A percentile compares a stretch with the other conserved stretches of the same genome.
Evolutionary conservation across 1,139 yeast genomes (phyloP).

Genomic region (Saccharomyces hybrid): DNA sequence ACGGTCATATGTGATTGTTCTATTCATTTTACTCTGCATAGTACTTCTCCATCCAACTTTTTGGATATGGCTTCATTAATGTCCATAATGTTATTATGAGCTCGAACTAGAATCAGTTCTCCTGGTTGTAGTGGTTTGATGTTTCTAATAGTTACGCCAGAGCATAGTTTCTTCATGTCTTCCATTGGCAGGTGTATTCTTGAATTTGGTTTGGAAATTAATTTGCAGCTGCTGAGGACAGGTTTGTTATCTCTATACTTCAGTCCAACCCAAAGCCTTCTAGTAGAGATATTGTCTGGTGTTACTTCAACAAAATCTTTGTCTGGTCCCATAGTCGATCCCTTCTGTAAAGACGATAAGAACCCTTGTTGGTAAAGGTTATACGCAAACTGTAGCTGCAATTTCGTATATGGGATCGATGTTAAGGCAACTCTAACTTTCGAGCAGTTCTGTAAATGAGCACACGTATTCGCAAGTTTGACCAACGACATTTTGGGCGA

Average conservation of each 20-base stretch:
- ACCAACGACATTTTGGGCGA: conserved; percentile 64
- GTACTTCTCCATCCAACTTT: conserved; percentile 65
- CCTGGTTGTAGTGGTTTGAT: conserved; percentile 84
- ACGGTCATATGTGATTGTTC: not conserved
- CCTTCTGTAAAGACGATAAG: conserved; percentile 74
- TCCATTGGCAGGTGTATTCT: conserved; percentile 53
- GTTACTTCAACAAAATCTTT: conserved; percentile 65
- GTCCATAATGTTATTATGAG: conserved; percentile 52
- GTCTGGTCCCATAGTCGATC: conserved; percentile 90
- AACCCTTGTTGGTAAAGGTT: conserved; percentile 90
- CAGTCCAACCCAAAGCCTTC: conserved; percentile 86
- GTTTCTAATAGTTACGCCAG: conserved; percentile 67
- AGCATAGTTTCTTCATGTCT: conserved; percentile 65
- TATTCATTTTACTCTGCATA: conserved; percentile 57
- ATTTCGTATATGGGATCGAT: conserved; percentile 73
- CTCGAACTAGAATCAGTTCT: conserved; percentile 66
- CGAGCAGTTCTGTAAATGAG: conserved; percentile 84
- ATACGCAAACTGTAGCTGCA: conserved; percentile 75
- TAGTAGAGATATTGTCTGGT: conserved; percentile 74
- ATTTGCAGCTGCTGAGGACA: conserved; percentile 61
- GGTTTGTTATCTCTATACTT: conserved; percentile 79
- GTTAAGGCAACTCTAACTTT: conserved; percentile 69
- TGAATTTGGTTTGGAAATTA: conserved; percentile 82
- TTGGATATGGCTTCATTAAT: conserved; percentile 78
- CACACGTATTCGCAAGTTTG: conserved; percentile 73